Evolutionary conservation across 202 grass and related monocot species (phyloP).

Genomic region (Zoysia matrella): DNA sequence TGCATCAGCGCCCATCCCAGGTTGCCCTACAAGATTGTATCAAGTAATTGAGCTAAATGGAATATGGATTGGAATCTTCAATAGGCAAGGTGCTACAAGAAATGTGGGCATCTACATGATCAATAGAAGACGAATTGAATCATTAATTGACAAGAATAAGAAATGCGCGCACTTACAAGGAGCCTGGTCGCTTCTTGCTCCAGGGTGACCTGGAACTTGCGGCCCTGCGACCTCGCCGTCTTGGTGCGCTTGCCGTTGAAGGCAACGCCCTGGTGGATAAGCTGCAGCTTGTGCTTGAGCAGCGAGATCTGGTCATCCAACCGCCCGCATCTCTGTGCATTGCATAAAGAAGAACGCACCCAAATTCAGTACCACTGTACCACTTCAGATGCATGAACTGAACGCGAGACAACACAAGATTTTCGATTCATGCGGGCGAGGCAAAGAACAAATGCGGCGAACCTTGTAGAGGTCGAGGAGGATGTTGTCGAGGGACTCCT

Average conservation of each 20-base stretch:
- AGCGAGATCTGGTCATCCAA: slow-evolving; percentile 88
- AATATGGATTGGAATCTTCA: no score
- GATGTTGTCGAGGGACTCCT: slow-evolving; percentile 98
- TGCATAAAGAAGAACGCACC: slow-evolving; percentile 12
- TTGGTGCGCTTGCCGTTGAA: slow-evolving; percentile 98
- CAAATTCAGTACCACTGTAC: not conserved
- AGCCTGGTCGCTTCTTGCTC: slow-evolving; percentile 95
- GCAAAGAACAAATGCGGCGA: not conserved
- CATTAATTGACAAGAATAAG: not conserved
- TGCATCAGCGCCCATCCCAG: slow-evolving; percentile 98
- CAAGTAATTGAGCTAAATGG: no score
- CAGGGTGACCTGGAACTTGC: slow-evolving; percentile 96
- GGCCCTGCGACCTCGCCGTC: slow-evolving; percentile 86
- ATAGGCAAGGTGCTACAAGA: no score
- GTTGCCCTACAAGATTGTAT: slow-evolving; percentile 63
- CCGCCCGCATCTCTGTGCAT: slow-evolving; percentile 77
- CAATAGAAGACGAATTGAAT: not conserved
- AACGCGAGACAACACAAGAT: not conserved
- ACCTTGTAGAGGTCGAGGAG: slow-evolving; percentile 98
- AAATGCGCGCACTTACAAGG: slow-evolving; percentile 52
- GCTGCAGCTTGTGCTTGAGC: slow-evolving; percentile 84
- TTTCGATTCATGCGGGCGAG: not conserved
- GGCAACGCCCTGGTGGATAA: slow-evolving; percentile 78
- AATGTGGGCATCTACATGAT: no score
- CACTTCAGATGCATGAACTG: no score